Base-by-base conservation (phyloP, 2,329 filamentous ascomycete genomes). In the Didymella arachidicola region DNA sequence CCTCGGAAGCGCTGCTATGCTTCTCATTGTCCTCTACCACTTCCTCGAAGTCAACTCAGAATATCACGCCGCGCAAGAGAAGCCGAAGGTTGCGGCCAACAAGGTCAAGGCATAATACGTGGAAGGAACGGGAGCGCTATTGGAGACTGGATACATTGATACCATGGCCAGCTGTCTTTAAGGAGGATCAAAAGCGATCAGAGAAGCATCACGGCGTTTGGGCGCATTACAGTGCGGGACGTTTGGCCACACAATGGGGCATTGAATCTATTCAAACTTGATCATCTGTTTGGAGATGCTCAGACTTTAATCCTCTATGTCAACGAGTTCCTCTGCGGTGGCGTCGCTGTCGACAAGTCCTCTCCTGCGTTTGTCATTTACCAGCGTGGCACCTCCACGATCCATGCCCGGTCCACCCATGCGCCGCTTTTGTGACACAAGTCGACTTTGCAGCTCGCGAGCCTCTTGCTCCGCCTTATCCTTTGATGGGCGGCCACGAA, bases 31-130 rank as follows among this genome's bases (percentile, higher is more conserved):
- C 29, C 80, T 96, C 27, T 98, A 99, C 80, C 93, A 98, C 79
- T 98, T 96, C 81, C 88, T 99, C 71, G 94, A 98, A 78, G 86
- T 97, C 81, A 98, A 99, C 75, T 87, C 92, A n/a, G 83, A 84
- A 65, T 84, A 89, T 58, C 70, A 77, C 52, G 66, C 66, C 26
- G 57, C 65, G 19, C 62, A 64, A 18, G 64, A 71, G 59, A 74
- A 75, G 57, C 62, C 68, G 26, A 74, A 70, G 53, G 58, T 53
- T 30, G 65, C 64, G 36, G 60, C 64, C 26, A 69, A 60, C 41
- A 77, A 76, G 60, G 66, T 62, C 7, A 77, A 72, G 67, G 56
- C 50, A 25, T 59, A 53, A 19, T 14, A 57, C 54, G 45, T 60
- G 41, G 10, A 18, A 18, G 18, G 30, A 4, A 25, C 8, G n/a